Base-by-base conservation (phyloP, 2,329 filamentous ascomycete species). In the Cladorrhinum sp. region DNA sequence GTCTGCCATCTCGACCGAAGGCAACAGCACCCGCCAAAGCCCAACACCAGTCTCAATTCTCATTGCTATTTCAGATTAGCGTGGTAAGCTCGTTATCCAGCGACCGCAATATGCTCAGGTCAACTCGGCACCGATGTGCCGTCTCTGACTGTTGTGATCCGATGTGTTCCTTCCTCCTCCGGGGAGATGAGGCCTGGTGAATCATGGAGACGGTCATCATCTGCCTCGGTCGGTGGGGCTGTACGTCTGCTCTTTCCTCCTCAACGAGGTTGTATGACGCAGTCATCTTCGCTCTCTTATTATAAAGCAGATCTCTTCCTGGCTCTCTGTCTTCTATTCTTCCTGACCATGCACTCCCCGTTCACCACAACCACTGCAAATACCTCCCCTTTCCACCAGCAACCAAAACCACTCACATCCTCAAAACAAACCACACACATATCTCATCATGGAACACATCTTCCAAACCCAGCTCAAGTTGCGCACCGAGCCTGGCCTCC, bases 381-480 rank as follows among this genome's bases (percentile, higher is more conserved):
- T 16, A 33, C n/a, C 28, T 20, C 30, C 36, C n/a, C 20, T 18
- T 33, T 4, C 50, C 28, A 36, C 36, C 58, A 55, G 42, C 36
- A 57, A 57, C 10, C 42, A 14, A 4, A 28, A 9, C 42, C 54
- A 26, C 12, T 30, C 21, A 42, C 39, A 1, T 57, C 5, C 4
- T 57, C 14, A 48, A 16, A 20, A 48, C 54, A 30, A 46, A 49
- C 24, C 28, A 28, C 54, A 28, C 36, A 57, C 16, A 46, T n/a
- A 28, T 23, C 14, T 21, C 54, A 52, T 50, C 59, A 77, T 78
- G 75, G 69, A 75, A 50, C 59, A 69, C 46, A 66, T 74, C 33
- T 74, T 73, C 49, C 63, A 70, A 9, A 67, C 67, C 16, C 76
- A 78, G 67, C 63, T 69, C 52, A 69, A 73, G 60, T 60, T 77